Evolutionary conservation across 2,329 filamentous ascomycete species (phyloP), one percentile per base, ranked within the genome.

Genomic region (Botrytis fragariae): DNA sequence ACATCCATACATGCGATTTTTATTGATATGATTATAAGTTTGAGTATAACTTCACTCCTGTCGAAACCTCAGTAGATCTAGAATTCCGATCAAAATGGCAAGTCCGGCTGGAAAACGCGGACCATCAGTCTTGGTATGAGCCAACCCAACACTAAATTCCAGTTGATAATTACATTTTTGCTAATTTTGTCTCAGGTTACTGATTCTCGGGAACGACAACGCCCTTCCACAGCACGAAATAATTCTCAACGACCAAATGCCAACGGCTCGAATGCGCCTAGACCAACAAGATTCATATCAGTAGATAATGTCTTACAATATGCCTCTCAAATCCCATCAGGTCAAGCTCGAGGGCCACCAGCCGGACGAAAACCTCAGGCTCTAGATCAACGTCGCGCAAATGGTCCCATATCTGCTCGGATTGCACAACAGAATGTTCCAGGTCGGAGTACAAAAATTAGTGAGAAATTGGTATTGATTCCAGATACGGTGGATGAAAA

Each of bases 261-360:
- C 48, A 75, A 75, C 60, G 51, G 74, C 74, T 51, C 79, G 74
- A 75, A 78, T 71, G 79, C 78, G 76, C 83, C 78, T 73, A 82
- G 78, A 77, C 85, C 87, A 77, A 95, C 90, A 85, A 92, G 89
- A 79, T 93, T 93, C 82, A 93, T 98, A 81, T 91, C 90, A 1
- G 95, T 99, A 82, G 96, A 99, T 84, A 97, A 95, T 81, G 93
- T 98, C 77, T 90, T 99, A 8, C 94, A 97, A 82, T 93, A 97
- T 84, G 92, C 94, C 74, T 96, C 94, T 68, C 95, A 98, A 80
- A 96, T 99, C 59, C 96, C 96, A 1, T 98, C 96, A 0, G 95
- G 94, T 79, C 95, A 98, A 82, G 93, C 94, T 72, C 91, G 96
- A 57, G 87, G 89, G 0, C 92, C 93, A 1, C 91, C 9, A 64